Evolutionary conservation across 2,329 filamentous ascomycete genomes (phyloP).

Genomic region (Fusarium sp.): DNA sequence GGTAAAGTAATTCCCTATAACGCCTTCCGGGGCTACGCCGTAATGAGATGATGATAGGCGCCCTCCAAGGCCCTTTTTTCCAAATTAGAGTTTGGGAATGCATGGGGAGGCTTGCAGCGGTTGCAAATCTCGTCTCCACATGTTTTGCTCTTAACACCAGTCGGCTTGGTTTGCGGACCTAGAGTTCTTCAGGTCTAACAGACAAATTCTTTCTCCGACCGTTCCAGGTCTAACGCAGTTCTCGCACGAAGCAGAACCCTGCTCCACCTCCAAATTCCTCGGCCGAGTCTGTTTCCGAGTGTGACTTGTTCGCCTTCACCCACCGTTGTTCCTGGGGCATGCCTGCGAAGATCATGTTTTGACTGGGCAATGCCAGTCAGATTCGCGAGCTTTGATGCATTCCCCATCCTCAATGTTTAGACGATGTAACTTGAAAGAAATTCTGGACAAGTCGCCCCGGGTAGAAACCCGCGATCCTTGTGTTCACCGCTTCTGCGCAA

Average conservation of each 20-base stretch:
- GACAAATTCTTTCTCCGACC: conserved; percentile 21
- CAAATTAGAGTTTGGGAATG: conserved; percentile 38
- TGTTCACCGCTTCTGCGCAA: conserved; percentile 30
- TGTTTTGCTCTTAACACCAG: conserved; percentile 9
- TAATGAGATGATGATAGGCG: conserved; percentile 25
- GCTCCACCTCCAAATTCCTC: conserved; percentile 11
- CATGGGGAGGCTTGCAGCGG: conserved; percentile 24
- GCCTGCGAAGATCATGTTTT: conserved; percentile 29
- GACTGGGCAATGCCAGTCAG: conserved; percentile 28
- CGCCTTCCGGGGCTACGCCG: conserved; percentile 13
- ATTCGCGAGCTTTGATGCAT: conserved; percentile 30
- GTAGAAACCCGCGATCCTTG: conserved; percentile 1
- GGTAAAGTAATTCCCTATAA: conserved; percentile 21
- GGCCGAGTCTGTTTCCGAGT: conserved; percentile 33
- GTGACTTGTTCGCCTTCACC: too few species aligned
- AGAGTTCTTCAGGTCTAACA: conserved; percentile 31
- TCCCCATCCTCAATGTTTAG: conserved; percentile 24
- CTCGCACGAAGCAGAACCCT: conserved; percentile 15
- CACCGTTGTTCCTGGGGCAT: conserved; percentile 10
- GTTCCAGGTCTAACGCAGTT: conserved; percentile 32
- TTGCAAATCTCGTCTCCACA: conserved; percentile 34
- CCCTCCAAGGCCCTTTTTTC: conserved; percentile 14
- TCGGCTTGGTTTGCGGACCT: conserved; percentile 32
- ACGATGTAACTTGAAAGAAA: conserved; percentile 22
- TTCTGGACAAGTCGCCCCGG: conserved; percentile 7